Evolutionary conservation across 139 green algal species (phyloP), one percentile per base, ranked within the genome.

Genomic region (Marvania coccoides): DNA sequence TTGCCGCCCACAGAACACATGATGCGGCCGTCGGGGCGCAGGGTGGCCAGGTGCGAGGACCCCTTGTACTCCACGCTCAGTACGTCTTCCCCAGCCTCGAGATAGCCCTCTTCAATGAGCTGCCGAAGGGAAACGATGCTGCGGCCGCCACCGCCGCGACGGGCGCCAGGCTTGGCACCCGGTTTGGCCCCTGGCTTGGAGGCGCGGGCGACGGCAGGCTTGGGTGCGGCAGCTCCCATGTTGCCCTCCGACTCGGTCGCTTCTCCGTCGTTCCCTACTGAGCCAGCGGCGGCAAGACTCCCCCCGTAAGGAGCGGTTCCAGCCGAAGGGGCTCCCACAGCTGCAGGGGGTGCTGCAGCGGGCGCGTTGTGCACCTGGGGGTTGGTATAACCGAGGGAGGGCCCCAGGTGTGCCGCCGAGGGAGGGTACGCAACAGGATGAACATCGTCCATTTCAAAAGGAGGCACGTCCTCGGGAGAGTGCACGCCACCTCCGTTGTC

Each of bases 1-100:
- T 65, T 29, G 30, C 76, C 79, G 13, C 28, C 60, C 12, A 79
- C 46, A 5, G 1, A 23, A 5, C 23, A 29, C 8, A 24, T 28
- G 51, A 95, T 95, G 19, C 73, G 71, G 7, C 88, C 88, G 15
- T 91, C 85, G 9, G 47, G 14, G 3, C 56, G 71, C 12, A 95
- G 70, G 35, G 64, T 73, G 0, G 67, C 88, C 31, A 74, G 60
- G 4, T 77, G 87, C 30, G 61, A 75, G 3, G 58, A 40, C 24
- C 79, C 76, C 74, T 91, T 93, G 84, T 95, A 95, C 65, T 94
- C 88, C 7, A 89, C 67, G 2, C 55, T 81, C 36, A 94, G 61
- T 13, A 92, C 79, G 29, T 83, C 70, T 29, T 80, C 51, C 3
- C 83, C 88, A 6, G 88, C 80, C 42, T 66, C 26, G 46, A 95